Percentiles rank a stretch among this genome's conserved stretches.
These are phyloP conservation scores for Tardiomyces blankii DNA, from an alignment of 1,139 yeast genomes.

Conservation along the genomic window DNA sequence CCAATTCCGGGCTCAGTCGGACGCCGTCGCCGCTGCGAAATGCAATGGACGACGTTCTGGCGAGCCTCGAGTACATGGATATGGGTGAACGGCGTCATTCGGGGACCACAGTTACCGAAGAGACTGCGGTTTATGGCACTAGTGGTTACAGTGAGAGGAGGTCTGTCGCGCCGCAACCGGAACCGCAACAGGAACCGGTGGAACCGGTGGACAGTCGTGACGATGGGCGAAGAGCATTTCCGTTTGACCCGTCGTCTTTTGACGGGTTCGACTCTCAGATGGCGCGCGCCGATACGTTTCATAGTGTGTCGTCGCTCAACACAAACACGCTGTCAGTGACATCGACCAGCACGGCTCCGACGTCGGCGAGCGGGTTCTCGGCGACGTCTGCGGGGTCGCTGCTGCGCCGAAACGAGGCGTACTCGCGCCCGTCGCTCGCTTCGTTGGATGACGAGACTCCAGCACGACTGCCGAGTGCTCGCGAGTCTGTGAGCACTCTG, in stretches of 20 bases:
- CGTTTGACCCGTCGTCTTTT: constrained; percentile 20
- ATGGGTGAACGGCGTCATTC: background rate
- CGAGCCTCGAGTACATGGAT: constrained; percentile 20
- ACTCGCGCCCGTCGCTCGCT: constrained; percentile 3
- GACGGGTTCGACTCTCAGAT: constrained; percentile 6
- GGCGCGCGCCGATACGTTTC: constrained; percentile 15
- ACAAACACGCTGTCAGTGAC: constrained; percentile 15
- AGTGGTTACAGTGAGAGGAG: no score
- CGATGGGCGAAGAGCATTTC: constrained; percentile 8
- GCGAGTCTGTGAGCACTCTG: constrained; percentile 7
- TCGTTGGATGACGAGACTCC: constrained; percentile 12
- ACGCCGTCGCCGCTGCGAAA: constrained; percentile 43
- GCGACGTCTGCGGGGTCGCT: constrained; percentile 88
- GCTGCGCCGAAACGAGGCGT: constrained; percentile 39
- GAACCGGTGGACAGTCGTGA: no score
- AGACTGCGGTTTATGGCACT: background rate
- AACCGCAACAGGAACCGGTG: no score
- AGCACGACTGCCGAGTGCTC: constrained; percentile 12
- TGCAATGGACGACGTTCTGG: constrained; percentile 27
- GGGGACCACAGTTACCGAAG: background rate
- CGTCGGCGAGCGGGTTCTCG: constrained; percentile 51
- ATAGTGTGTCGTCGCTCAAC: constrained; percentile 16
- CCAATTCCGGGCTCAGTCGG: constrained; percentile 16
- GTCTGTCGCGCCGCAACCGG: no score
- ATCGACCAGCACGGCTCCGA: constrained; percentile 18